Evolutionary conservation across 108 stramenopile genomes (phyloP), one percentile per base, ranked within the genome.

Genomic region (Craspedostauros australis): DNA sequence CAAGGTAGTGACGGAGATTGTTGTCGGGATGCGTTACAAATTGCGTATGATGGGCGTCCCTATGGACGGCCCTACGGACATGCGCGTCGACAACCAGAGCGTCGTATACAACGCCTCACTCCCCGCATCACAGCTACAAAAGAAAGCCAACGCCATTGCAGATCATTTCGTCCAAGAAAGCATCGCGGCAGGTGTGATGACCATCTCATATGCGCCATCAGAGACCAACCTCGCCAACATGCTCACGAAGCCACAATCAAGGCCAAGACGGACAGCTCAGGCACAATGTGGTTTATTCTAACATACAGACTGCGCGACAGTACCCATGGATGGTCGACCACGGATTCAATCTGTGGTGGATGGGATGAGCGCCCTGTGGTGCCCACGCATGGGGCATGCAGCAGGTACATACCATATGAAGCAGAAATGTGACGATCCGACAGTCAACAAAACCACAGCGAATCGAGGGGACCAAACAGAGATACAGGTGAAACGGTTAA

Each of bases 31-130:
- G n/a, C 70, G 76, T 4, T 75, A 73, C 66, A 80, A 80, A 31
- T 25, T 80, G 1, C 37, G 73, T 23, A 80, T 80, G 78, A 75
- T 80, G 78, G 78, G 78, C 20, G 58, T 75, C 0, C 62, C 57
- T 0, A 16, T 75, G 5, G 50, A 55, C 0, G 70, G 60, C 18
- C 46, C 64, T 19, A 23, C 73, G 0, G 24, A 34, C 24, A 33
- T 73, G 0, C 45, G n/a, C 29, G 46, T 45, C 27, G 79, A 80
- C 39, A 75, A 75, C 34, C 54, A 39, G 54, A 68, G 66, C 1
- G 66, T 71, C 9, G 53, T 70, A 25, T 31, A 62, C 18, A 73
- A 66, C 39, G 27, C 72, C 0, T 28, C 31, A 3, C 25, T 20
- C 6, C 72, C 71, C 14, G 73, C 72, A 47, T 72, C 70, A 15